Evolutionary conservation across 2,329 filamentous ascomycete genomes (phyloP).

Genomic region (Epichloe sp.): DNA sequence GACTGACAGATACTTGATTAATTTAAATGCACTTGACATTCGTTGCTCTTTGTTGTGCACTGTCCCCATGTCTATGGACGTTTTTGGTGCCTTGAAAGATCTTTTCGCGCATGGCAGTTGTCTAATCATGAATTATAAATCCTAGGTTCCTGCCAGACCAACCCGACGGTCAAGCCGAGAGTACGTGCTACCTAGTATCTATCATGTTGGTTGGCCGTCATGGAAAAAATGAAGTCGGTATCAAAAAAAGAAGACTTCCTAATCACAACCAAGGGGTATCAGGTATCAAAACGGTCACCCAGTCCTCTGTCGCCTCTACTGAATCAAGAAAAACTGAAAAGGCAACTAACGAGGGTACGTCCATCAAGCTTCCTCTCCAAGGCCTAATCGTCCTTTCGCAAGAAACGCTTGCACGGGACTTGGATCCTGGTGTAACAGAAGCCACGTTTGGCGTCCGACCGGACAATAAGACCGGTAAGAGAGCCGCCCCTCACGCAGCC

Average conservation of each 20-base stretch:
- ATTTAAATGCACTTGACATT: no score
- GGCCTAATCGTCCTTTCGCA: neutral
- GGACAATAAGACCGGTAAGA: constrained; percentile 66
- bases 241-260: neutral
- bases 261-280: neutral
- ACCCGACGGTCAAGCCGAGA: no score
- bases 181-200: no score
- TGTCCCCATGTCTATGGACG: no score
- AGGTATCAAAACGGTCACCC: neutral
- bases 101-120: no score
- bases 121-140: no score
- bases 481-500: constrained; percentile 65
- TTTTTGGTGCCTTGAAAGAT: no score
- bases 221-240: neutral
- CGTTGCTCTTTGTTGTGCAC: no score
- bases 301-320: no score
- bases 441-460: constrained; percentile 26
- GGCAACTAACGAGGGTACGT: neutral
- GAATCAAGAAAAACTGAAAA: neutral
- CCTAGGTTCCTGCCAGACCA: no score
- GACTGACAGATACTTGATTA: no score
- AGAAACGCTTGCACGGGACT: constrained; percentile 22
- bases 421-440: constrained; percentile 27
- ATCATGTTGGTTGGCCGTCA: no score
- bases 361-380: neutral